Conservation (phyloP, 306 rosid species). For the Lathyrus oleraceus region DNA sequence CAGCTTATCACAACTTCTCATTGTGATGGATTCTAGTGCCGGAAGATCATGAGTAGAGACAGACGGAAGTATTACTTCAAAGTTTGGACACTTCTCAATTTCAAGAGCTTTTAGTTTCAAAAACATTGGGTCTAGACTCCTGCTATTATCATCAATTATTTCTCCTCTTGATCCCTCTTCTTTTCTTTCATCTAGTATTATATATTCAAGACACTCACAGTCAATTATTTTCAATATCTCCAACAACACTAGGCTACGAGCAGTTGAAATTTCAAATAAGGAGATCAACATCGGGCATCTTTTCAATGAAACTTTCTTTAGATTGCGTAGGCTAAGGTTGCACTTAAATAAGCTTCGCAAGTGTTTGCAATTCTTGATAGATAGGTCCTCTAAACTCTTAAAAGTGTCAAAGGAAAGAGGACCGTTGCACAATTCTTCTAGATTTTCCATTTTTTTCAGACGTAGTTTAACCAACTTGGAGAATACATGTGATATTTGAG, state of each 20-base stretch:
- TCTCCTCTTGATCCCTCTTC: neutral
- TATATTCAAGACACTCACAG: neutral
- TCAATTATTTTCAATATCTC: accelerated
- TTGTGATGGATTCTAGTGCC: neutral
- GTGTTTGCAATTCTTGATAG: accelerated
- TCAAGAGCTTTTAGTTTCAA: neutral
- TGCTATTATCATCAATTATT: neutral
- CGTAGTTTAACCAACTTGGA: neutral
- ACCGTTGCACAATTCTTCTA: neutral
- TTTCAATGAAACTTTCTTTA: accelerated
- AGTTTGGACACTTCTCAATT: accelerated
- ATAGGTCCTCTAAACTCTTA: neutral
- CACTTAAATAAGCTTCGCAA: neutral
- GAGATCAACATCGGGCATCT: neutral
- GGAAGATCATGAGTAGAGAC: neutral
- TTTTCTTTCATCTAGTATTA: neutral
- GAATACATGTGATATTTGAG: neutral
- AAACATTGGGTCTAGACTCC: neutral
- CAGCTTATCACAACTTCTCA: neutral
- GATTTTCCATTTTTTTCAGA: accelerated
- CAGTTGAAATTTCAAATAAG: neutral
- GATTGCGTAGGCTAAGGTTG: neutral
- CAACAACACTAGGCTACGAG: neutral
- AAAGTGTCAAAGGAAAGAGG: neutral
- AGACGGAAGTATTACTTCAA: neutral